Base-by-base conservation (phyloP, 1,139 yeast genomes). In the Nakaseomyces glabratus region DNA sequence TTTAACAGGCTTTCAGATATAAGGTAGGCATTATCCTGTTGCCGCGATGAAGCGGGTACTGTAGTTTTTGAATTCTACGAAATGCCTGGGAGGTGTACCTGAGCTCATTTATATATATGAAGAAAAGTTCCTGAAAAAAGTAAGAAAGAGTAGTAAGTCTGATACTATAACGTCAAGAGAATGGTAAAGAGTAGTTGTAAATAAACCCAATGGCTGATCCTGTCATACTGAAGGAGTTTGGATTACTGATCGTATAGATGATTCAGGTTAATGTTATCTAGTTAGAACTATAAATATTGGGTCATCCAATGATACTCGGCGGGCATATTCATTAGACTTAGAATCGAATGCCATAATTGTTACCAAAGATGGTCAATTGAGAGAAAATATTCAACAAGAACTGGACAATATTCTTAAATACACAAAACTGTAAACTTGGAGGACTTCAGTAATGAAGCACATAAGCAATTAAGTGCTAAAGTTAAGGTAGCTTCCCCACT, bases 171-270 rank as follows among this genome's bases (percentile, higher is more conserved):
- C 65, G 11, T 63, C 90, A 24, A 69, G 65, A 38, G 97, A 90
- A 58, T 93, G 98, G 98, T 73, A 73, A 51, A 73, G 72, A 34
- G 98, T 98, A 1, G 62, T 74, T 1, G 95, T 86, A 6, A 85
- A 85, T 50, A 72, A 82, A 9, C 71, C 76, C 0, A 72, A 66
- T 21, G 97, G 98, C 1, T 90, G 98, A 98, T 84, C 96, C 0
- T 90, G 90, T 57, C 99, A 90, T 54, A 98, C 98, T n/a, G 93
- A 90, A 55, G 99, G 99, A 1, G 64, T 86, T 11, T 90, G 98
- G 98, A 62, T 84, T 1, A 68, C 76, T 6, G 70, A 71, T 6
- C 82, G 86, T 0, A 47, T 35, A 3, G 14, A 13, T 7, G 46
- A 44, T n/a, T n/a, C 13, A 66, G 63, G 6, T 78, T 73, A 38